phyloP scores from a whole-genome alignment of 345 rosid genomes.

The Tarenaya hassleriana region DNA sequence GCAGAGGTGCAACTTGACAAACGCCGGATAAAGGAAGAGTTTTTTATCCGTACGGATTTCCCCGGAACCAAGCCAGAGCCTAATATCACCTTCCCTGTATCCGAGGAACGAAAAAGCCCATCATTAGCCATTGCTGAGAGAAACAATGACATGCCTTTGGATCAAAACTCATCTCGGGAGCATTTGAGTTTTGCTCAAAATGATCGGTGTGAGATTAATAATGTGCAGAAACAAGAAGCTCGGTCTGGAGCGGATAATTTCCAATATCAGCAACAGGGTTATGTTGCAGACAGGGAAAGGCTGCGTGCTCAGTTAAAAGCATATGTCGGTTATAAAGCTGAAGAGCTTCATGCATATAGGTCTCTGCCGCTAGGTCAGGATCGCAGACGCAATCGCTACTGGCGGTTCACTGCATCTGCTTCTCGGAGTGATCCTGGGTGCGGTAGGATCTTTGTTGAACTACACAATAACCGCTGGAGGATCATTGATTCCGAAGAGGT shows the following conservation, averaged over 20 bases:
- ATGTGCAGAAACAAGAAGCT: constrained; percentile 49
- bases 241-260: constrained; percentile 44
- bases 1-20: constrained; percentile 86
- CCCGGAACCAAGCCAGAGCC: constrained; percentile 41
- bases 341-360: constrained; percentile 61
- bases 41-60: constrained; percentile 37
- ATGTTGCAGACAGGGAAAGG: constrained; percentile 59
- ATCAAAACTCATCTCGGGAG: constrained; percentile 39
- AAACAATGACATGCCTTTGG: constrained; percentile 22
- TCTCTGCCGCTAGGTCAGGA: constrained; percentile 90
- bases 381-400: constrained; percentile 81
- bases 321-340: constrained; percentile 73
- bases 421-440: constrained; percentile 76
- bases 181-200: constrained; percentile 31
- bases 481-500: constrained; percentile 81
- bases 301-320: constrained; percentile 68
- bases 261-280: constrained; percentile 54
- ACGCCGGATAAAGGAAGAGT: constrained; percentile 74
- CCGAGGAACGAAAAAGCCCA: constrained; percentile 48
- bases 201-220: constrained; percentile 29
- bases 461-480: constrained; percentile 69
- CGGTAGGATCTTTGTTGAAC: constrained; percentile 81
- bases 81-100: constrained; percentile 28
- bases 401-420: constrained; percentile 71
- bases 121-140: constrained; percentile 28